These are phyloP conservation scores for Hydrangea macrophylla DNA, from an alignment of 148 eudicot genomes.

Conservation along the genomic window DNA sequence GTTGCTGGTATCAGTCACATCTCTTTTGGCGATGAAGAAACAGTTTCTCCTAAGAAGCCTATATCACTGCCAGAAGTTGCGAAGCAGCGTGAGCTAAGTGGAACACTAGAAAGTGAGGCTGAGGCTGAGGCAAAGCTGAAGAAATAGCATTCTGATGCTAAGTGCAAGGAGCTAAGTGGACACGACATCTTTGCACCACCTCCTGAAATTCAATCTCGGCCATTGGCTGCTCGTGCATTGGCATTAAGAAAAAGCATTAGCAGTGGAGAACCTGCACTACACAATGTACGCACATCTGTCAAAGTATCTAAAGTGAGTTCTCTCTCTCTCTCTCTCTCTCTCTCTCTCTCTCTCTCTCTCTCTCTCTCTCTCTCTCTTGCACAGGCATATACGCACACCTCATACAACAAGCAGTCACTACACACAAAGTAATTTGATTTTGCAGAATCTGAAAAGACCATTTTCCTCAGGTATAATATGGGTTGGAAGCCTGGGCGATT, in stretches of 20 bases:
- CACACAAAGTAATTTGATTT: no score
- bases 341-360: no score
- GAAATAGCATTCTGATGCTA: no score
- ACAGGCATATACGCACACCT: neutral
- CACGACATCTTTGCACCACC: conserved; percentile 76
- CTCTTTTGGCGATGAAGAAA: conserved; percentile 66
- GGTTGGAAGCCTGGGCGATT: no score
- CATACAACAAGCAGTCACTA: no score
- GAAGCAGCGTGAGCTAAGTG: conserved; percentile 87
- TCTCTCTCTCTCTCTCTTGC: conserved; percentile 10
- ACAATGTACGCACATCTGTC: conserved; percentile 32
- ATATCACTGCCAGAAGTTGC: conserved; percentile 67
- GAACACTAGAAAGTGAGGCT: conserved; percentile 50
- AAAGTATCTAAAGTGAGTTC: no score
- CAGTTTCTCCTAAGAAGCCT: conserved; percentile 70
- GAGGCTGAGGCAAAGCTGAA: conserved; percentile 53
- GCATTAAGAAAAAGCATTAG: conserved; percentile 54
- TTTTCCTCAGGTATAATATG: no score
- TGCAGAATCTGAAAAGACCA: no score
- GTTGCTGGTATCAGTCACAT: no score
- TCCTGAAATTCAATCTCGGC: conserved; percentile 64
- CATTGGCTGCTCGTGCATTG: conserved; percentile 49
- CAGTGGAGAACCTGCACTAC: conserved; percentile 39
- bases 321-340: no score
- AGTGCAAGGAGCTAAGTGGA: conserved; percentile 70